phyloP scores from a whole-genome alignment of 2,329 filamentous ascomycete species.

The Fusarium torreyae region DNA sequence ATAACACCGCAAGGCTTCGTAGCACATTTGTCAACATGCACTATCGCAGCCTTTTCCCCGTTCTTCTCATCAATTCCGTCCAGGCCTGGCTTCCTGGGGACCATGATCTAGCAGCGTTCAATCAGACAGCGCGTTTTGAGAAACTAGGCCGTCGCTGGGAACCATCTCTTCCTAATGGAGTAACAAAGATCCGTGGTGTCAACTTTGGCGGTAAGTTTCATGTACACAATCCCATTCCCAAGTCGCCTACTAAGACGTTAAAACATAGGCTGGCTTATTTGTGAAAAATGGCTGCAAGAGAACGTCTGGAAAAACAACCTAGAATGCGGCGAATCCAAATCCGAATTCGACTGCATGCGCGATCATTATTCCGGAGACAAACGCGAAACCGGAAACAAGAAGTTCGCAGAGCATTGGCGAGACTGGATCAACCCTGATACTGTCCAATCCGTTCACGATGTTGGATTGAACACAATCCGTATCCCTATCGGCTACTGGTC shows the following conservation, averaged over 20 bases:
- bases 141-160: slow-evolving; percentile 36
- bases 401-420: slow-evolving; percentile 35
- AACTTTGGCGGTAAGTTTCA: slow-evolving; percentile 27
- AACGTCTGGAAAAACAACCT: slow-evolving; percentile 27
- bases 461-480: slow-evolving; percentile 38
- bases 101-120: slow-evolving; percentile 36
- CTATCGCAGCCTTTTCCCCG: not conserved
- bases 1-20: too few species aligned
- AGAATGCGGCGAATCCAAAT: slow-evolving; percentile 21
- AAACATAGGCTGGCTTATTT: slow-evolving; percentile 30
- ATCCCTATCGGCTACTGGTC: slow-evolving; percentile 45
- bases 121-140: slow-evolving; percentile 36
- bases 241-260: fast-evolving
- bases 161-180: slow-evolving; percentile 10
- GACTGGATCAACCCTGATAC: slow-evolving; percentile 38
- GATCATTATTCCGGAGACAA: slow-evolving; percentile 30
- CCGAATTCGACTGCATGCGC: slow-evolving; percentile 40
- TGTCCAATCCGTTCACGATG: slow-evolving; percentile 40
- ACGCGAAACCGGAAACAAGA: slow-evolving; percentile 29
- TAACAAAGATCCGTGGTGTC: slow-evolving; percentile 39
- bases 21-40: not conserved
- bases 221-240: fast-evolving
- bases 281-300: slow-evolving; percentile 29
- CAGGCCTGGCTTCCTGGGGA: slow-evolving; percentile 37
- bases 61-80: slow-evolving; percentile 15